Evolutionary conservation across 306 rosid genomes (phyloP).

Genomic region (Medicago lupulina): DNA sequence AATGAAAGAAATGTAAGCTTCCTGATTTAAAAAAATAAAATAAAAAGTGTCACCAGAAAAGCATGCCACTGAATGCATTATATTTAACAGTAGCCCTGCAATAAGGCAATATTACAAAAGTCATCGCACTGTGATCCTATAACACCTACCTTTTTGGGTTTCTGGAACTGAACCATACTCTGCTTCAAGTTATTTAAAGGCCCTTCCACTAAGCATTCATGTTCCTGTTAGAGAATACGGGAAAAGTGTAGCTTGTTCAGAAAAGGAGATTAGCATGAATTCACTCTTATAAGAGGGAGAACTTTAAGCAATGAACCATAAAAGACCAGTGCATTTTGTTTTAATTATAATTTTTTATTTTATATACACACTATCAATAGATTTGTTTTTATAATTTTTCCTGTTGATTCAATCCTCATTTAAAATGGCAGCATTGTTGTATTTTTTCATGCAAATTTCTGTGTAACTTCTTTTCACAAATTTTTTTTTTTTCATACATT

Average conservation of each 20-base stretch:
- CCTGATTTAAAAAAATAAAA: not conserved
- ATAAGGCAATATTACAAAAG: conserved; percentile 28
- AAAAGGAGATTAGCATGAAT: not conserved
- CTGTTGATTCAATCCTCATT: too few relatives aligned
- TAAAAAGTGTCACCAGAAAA: not conserved
- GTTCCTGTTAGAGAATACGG: conserved; percentile 60
- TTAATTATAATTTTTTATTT: too few relatives aligned
- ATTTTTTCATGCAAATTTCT: too few relatives aligned
- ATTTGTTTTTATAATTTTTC: too few relatives aligned
- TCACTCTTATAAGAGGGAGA: conserved; percentile 1
- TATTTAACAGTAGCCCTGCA: not conserved
- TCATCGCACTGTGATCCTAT: conserved; percentile 17
- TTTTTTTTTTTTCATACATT: too few relatives aligned
- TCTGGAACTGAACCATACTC: conserved; percentile 99
- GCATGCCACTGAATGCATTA: not conserved
- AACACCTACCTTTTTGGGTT: conserved; percentile 87
- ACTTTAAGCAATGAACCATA: conserved; percentile 12
- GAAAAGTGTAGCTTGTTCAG: conserved; percentile 23
- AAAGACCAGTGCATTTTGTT: not conserved
- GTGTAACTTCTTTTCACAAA: too few relatives aligned
- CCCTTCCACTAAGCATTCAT: conserved; percentile 99
- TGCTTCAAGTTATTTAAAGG: conserved; percentile 95
- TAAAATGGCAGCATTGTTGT: too few relatives aligned
- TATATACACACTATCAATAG: too few relatives aligned
- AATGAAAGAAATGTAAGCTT: conserved; percentile 36